phyloP scores from a whole-genome alignment of 768 basidiomycete genomes.

The Arthromyces matolae region DNA sequence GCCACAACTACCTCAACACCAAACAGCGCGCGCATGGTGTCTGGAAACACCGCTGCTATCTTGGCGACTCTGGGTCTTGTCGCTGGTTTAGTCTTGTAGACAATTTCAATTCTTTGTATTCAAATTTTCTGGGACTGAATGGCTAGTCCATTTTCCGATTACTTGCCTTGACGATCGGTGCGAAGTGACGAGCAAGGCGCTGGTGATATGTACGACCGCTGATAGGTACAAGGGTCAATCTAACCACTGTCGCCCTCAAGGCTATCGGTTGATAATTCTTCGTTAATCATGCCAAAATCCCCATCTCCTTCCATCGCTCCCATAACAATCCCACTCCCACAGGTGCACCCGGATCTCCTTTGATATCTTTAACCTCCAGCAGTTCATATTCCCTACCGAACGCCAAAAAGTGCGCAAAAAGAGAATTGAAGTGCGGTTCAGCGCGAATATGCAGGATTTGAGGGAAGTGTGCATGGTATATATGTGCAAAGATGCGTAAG shows the following conservation, averaged over 20 bases:
- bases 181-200: too few species aligned
- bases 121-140: constrained; percentile 5
- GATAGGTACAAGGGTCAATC: too few species aligned
- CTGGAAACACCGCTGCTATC: constrained; percentile 14
- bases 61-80: constrained; percentile 17
- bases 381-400: constrained; percentile 94
- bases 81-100: constrained; percentile 19
- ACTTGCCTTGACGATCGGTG: not conserved
- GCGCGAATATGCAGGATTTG: constrained; percentile 90
- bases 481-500: constrained; percentile 93
- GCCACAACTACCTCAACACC: not conserved
- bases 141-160: constrained; percentile 8
- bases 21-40: constrained; percentile 11
- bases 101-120: constrained; percentile 1
- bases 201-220: too few species aligned
- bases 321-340: constrained; percentile 79
- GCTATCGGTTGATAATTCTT: too few species aligned
- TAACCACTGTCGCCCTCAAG: too few species aligned
- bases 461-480: constrained; percentile 92
- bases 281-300: constrained; percentile 47
- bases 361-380: constrained; percentile 85
- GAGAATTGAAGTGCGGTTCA: constrained; percentile 94
- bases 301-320: constrained; percentile 90
- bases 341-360: constrained; percentile 53
- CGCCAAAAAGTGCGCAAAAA: constrained; percentile 96